Conservation (phyloP, 352 stramenopile species). For the Pythium aphanidermatum region DNA sequence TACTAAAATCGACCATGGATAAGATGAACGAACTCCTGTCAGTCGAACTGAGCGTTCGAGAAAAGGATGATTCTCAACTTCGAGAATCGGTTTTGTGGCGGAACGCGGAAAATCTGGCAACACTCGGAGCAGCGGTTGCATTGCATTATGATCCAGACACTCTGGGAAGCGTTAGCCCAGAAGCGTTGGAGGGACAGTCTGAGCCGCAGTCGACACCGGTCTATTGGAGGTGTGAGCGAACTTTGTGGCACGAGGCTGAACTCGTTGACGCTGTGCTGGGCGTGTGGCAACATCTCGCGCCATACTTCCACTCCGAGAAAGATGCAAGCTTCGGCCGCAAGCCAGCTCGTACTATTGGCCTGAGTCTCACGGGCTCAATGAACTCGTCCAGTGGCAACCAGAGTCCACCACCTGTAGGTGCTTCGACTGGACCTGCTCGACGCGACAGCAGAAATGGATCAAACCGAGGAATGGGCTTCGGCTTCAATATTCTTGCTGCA, state of each 20-base stretch:
- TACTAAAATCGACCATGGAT: constrained; percentile 65
- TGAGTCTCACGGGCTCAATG: constrained; percentile 14
- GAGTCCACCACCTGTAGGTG: constrained; percentile 35
- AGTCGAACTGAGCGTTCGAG: constrained; percentile 55
- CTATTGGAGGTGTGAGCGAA: constrained; percentile 75
- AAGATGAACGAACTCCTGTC: constrained; percentile 78
- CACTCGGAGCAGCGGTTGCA: constrained; percentile 62
- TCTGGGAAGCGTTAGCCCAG: constrained; percentile 47
- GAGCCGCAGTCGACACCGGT: constrained; percentile 19
- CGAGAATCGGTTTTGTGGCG: constrained; percentile 72
- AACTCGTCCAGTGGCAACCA: constrained; percentile 22
- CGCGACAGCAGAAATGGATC: constrained; percentile 12
- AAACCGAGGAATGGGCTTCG: constrained; percentile 39
- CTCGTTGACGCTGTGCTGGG: constrained; percentile 67
- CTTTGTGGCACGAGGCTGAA: constrained; percentile 70
- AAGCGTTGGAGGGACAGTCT: constrained; percentile 14
- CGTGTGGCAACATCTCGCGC: constrained; percentile 78
- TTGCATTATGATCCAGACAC: constrained; percentile 80
- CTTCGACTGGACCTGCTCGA: neutral
- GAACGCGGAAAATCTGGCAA: constrained; percentile 75
- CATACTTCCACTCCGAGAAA: constrained; percentile 61
- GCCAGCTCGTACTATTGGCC: constrained; percentile 38
- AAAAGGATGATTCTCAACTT: constrained; percentile 53
- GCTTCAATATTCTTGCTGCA: constrained; percentile 43
- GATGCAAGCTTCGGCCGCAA: constrained; percentile 70